Evolutionary conservation across 495 filamentous ascomycete species (phyloP).

Genomic region (Aspergillus nidulans): DNA sequence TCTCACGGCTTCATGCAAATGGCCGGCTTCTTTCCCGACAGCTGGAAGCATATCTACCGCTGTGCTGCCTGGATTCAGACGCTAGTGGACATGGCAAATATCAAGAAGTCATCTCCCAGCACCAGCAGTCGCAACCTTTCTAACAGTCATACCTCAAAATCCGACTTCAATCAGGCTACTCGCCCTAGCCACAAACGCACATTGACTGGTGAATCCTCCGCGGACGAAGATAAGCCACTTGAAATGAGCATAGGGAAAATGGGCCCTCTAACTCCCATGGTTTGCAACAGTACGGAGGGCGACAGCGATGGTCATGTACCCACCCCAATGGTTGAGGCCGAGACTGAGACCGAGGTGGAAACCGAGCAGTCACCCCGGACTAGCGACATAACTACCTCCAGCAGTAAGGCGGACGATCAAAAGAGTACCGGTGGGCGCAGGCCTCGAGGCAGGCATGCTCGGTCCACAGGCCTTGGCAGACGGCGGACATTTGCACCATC

Average conservation of each 20-base stretch:
- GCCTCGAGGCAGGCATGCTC: constrained; percentile 5
- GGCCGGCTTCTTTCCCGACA: constrained; percentile 77
- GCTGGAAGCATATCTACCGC: constrained; percentile 72
- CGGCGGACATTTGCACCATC: constrained; percentile 14
- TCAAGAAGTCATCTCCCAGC: constrained; percentile 24
- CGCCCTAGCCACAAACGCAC: constrained; percentile 36
- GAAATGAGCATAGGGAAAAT: constrained; percentile 64
- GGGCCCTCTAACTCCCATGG: constrained; percentile 20
- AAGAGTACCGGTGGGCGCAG: neutral
- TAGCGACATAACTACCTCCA: neutral
- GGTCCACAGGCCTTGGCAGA: constrained; percentile 7
- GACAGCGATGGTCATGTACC: neutral
- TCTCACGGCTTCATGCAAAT: constrained; percentile 94
- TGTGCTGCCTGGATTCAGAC: constrained; percentile 74
- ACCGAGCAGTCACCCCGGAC: neutral
- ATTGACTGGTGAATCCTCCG: constrained; percentile 59
- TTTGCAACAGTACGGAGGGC: neutral
- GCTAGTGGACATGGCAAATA: constrained; percentile 54
- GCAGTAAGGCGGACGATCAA: neutral
- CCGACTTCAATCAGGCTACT: neutral
- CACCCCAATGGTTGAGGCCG: neutral
- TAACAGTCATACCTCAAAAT: neutral
- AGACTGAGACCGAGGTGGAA: neutral
- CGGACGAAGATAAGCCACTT: constrained; percentile 71
- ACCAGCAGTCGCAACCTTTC: neutral